phyloP scores from a whole-genome alignment of 768 basidiomycete species.

The Zangia roseola region DNA sequence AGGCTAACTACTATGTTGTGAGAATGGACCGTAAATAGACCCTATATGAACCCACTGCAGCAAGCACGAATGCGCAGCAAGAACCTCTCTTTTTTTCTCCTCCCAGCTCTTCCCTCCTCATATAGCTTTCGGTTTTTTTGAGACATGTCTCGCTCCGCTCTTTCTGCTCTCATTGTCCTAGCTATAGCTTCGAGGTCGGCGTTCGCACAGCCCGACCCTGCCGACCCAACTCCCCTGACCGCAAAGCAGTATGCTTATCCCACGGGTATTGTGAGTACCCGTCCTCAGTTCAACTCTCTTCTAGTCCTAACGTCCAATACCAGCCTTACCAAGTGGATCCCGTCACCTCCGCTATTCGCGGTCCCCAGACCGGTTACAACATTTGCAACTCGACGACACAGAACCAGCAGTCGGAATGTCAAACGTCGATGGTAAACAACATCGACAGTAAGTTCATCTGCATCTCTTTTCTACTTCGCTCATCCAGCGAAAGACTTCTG shows the following conservation, averaged over 20 bases:
- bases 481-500: conserved; percentile 61
- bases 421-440: conserved; percentile 65
- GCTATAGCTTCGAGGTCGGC: conserved; percentile 28
- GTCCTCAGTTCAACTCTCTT: neutral
- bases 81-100: neutral
- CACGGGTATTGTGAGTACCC: conserved; percentile 37
- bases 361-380: conserved; percentile 64
- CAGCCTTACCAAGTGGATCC: conserved; percentile 55
- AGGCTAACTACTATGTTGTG: neutral
- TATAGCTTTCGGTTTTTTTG: conserved; percentile 6
- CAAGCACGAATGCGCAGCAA: neutral
- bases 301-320: neutral
- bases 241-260: conserved; percentile 46
- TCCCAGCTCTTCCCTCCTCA: too few species aligned
- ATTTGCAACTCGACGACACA: conserved; percentile 67
- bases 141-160: conserved; percentile 50
- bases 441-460: conserved; percentile 34
- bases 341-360: conserved; percentile 45
- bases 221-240: conserved; percentile 48
- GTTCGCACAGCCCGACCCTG: conserved; percentile 37
- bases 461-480: neutral
- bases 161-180: conserved; percentile 38
- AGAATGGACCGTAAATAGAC: conserved; percentile 11
- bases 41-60: conserved; percentile 1
- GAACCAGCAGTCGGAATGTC: conserved; percentile 60